Conservation (phyloP, 169 alveolate species). For the Plasmodium berghei region DNA sequence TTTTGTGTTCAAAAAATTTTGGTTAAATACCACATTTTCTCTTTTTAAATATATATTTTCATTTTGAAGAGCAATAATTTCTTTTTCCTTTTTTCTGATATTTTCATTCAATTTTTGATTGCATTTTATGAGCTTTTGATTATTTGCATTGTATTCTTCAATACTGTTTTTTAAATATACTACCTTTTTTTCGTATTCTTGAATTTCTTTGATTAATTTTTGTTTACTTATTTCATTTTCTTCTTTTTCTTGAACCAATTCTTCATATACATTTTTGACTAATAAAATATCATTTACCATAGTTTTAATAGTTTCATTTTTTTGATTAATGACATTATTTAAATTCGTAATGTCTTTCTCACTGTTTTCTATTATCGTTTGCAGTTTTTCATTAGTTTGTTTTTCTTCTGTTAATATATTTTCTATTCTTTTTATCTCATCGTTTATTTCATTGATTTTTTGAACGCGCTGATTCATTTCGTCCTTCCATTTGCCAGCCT, state of each 20-base stretch:
- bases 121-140: constrained; percentile 26
- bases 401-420: constrained; percentile 4
- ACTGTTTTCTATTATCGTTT: constrained; percentile 13
- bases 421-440: neutral
- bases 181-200: constrained; percentile 28
- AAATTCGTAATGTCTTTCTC: constrained; percentile 12
- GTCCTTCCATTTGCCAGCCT: no score
- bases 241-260: constrained; percentile 53
- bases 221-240: constrained; percentile 31
- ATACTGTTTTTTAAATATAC: constrained; percentile 25
- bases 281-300: constrained; percentile 61
- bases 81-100: constrained; percentile 33
- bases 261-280: constrained; percentile 64
- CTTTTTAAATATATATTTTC: constrained; percentile 57
- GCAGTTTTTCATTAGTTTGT: constrained; percentile 4
- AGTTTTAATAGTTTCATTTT: constrained; percentile 42
- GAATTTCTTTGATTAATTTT: constrained; percentile 17
- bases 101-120: constrained; percentile 38
- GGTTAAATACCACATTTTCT: constrained; percentile 47
- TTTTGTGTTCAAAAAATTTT: constrained; percentile 43
- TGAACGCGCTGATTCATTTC: neutral
- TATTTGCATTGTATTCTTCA: constrained; percentile 18
- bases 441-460: constrained; percentile 1
- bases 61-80: constrained; percentile 19
- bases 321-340: constrained; percentile 17